Evolutionary conservation across 2,329 filamentous ascomycete genomes (phyloP).

Genomic region (Verticillium nonalfalfae): DNA sequence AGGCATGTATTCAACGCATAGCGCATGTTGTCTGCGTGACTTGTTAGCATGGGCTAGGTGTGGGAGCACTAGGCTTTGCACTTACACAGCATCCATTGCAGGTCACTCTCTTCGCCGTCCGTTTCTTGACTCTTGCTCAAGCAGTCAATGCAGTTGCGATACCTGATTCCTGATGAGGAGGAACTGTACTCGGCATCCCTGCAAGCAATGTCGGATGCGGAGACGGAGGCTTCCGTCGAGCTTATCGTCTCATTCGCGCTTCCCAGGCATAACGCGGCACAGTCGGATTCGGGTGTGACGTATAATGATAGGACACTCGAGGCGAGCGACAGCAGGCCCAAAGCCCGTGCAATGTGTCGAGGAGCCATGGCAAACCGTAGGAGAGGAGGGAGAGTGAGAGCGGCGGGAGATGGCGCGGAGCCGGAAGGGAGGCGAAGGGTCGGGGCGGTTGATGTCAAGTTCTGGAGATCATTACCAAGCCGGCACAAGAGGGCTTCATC

Average conservation of each 20-base stretch:
- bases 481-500: not conserved
- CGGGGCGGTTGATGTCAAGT: not conserved
- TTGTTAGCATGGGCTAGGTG: not conserved
- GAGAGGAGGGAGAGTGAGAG: not conserved
- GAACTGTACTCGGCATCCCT: conserved; percentile 31
- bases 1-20: conserved; percentile 42
- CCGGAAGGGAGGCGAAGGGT: not conserved
- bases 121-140: conserved; percentile 36
- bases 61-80: not conserved
- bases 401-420: not conserved
- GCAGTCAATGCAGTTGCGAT: conserved; percentile 38
- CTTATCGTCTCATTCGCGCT: conserved; percentile 22
- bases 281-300: conserved; percentile 44
- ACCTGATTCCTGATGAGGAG: conserved; percentile 33
- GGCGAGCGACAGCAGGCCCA: conserved; percentile 11
- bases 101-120: conserved; percentile 31
- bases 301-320: conserved; percentile 25
- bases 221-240: conserved; percentile 32
- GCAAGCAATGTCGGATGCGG: conserved; percentile 39
- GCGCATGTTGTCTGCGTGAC: conserved; percentile 37
- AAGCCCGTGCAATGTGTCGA: not conserved
- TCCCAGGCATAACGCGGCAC: conserved; percentile 40
- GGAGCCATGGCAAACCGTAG: not conserved
- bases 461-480: not conserved
- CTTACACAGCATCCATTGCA: conserved; percentile 42